These are phyloP conservation scores for Russula emetica DNA, from an alignment of 768 basidiomycete species.

Conservation along the genomic window DNA sequence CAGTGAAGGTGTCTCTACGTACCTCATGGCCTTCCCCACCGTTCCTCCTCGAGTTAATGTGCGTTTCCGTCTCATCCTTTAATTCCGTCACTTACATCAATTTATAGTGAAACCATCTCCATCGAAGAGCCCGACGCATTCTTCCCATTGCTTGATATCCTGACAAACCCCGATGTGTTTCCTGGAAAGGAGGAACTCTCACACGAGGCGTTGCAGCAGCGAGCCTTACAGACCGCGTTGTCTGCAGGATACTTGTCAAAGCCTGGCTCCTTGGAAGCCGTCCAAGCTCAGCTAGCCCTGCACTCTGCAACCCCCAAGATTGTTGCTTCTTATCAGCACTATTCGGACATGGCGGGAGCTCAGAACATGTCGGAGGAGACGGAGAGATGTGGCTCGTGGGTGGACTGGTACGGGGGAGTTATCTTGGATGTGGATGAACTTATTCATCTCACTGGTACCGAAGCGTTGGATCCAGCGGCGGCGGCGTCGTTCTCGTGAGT, in stretches of 20 bases:
- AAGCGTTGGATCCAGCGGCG: conserved; percentile 44
- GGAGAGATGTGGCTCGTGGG: conserved; percentile 63
- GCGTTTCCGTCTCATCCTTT: neutral
- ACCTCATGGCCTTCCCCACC: conserved; percentile 38
- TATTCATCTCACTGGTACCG: conserved; percentile 47
- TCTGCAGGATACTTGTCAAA: conserved; percentile 46
- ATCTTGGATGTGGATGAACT: conserved; percentile 66
- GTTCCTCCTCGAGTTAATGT: conserved; percentile 25
- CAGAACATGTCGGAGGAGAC: conserved; percentile 32
- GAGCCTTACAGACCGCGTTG: conserved; percentile 49
- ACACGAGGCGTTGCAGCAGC: conserved; percentile 51
- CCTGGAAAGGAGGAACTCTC: conserved; percentile 37
- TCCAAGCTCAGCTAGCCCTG: conserved; percentile 70
- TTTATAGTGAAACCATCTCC: conserved; percentile 70
- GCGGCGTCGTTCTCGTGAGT: conserved; percentile 34
- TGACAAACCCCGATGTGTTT: conserved; percentile 50
- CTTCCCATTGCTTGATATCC: conserved; percentile 67
- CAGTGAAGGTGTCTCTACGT: conserved; percentile 37
- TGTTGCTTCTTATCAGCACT: conserved; percentile 79
- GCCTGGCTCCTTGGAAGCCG: conserved; percentile 48
- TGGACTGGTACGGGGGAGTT: conserved; percentile 76
- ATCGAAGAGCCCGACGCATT: conserved; percentile 68
- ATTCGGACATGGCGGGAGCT: conserved; percentile 38
- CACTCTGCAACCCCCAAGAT: conserved; percentile 78
- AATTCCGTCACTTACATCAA: conserved; percentile 1